Evolutionary conservation across 2,329 filamentous ascomycete genomes (phyloP), one percentile per base, ranked within the genome.

Genomic region (Pestalotiopsis fici): DNA sequence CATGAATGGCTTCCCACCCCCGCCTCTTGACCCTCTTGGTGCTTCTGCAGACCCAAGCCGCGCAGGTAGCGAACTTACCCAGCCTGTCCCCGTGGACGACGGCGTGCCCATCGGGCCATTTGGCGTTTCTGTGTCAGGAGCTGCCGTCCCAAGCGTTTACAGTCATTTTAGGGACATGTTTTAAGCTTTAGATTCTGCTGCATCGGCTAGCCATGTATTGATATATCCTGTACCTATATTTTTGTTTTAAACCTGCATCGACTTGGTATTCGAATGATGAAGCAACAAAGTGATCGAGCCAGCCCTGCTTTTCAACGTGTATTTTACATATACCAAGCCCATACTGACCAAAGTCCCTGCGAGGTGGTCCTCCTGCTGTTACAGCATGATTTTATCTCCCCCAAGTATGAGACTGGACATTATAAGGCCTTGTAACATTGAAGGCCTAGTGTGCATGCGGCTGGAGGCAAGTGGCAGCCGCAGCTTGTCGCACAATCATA

Each of bases 81-180:
- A 61, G 27, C 35, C 43, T 50, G 47, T 59, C 31, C 67, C 59
- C 18, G 69, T 66, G 12, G 59, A 66, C 28, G 67, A 61, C 6
- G 64, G 43, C 15, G 63, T 62, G 23, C 21, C 65, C 4, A 31
- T 63, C 2, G 47, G 59, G 15, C 63, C 56, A 18, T 65, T 60
- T n/a, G 64, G 59, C 11, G 65, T 59, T 12, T 56, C 47, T 18
- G 69, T 62, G 9, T 39, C 63, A 18, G 72, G 69, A 4, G 64
- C 69, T 57, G 65, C 60, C 37, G 56, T 59, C 23, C 67, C 67
- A 7, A 69, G 67, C 28, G 67, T 76, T n/a, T 76, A 74, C 39
- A 71, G 73, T 57, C 74, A 75, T 25, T 69, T 76, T 59, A 73
- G 67, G 67, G 74, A 73, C 59, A 74, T 76, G 73, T 75, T 76